Percentiles rank a stretch among this genome's conserved stretches.
phyloP scores from a whole-genome alignment of 345 rosid genomes.

The Hibiscus trionum region DNA sequence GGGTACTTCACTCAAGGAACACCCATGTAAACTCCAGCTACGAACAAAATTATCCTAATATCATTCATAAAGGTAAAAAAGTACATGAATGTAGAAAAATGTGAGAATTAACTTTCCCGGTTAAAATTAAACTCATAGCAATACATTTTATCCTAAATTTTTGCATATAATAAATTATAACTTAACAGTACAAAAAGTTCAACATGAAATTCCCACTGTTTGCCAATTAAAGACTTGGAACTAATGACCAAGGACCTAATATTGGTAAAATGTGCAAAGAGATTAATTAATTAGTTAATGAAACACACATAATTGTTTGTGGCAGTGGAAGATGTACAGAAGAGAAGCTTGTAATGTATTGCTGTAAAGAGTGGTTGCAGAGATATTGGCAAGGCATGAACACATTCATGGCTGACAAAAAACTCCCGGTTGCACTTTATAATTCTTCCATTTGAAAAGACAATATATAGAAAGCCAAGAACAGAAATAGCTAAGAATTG shows the following conservation, averaged over 20 bases:
- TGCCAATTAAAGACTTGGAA: background rate
- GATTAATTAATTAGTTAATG: background rate
- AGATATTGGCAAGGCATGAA: background rate
- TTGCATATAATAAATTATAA: background rate
- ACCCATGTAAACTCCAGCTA: conserved; percentile 55
- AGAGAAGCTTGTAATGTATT: background rate
- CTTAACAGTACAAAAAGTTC: background rate
- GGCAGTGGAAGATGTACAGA: background rate
- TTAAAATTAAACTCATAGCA: background rate
- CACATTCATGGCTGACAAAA: background rate
- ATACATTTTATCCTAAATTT: background rate
- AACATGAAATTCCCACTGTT: background rate
- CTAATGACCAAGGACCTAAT: background rate
- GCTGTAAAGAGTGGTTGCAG: background rate
- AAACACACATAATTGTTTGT: background rate
- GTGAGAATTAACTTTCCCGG: background rate
- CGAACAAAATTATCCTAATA: conserved; percentile 75
- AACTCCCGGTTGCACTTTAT: background rate
- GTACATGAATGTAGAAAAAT: background rate
- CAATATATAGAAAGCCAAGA: background rate
- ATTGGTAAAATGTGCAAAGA: background rate
- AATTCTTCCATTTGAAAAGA: background rate
- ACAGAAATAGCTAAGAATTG: background rate
- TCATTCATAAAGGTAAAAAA: conserved; percentile 3
- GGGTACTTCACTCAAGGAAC: conserved; percentile 53